Percentiles rank a stretch among this genome's conserved stretches.
phyloP scores from a whole-genome alignment of 2,329 filamentous ascomycete species.

The Aspergillus tamarii region DNA sequence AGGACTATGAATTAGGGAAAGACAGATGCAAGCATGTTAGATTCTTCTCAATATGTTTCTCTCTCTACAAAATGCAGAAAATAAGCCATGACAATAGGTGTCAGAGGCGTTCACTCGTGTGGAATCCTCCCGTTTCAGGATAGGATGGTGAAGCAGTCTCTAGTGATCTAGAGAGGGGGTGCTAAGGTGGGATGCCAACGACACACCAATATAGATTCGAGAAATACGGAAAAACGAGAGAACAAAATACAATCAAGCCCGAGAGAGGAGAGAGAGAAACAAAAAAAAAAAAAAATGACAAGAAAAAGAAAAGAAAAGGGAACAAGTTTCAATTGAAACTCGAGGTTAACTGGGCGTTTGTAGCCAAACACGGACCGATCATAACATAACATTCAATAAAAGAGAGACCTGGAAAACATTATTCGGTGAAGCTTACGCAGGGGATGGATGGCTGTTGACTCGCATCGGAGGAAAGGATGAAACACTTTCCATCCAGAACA shows the following conservation, averaged over 20 bases:
- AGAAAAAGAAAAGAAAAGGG: neutral
- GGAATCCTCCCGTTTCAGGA: slow-evolving; percentile 24
- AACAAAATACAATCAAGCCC: neutral
- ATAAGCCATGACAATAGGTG: slow-evolving; percentile 21
- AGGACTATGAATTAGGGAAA: slow-evolving; percentile 4
- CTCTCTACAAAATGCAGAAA: slow-evolving; percentile 7
- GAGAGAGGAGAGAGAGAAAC: neutral
- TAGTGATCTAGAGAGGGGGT: neutral
- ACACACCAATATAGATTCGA: neutral
- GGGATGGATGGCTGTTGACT: slow-evolving; percentile 8
- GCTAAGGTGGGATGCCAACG: neutral
- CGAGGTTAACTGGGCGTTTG: slow-evolving; percentile 6
- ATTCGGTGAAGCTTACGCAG: slow-evolving; percentile 9
- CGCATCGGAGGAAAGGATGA: slow-evolving; percentile 16
- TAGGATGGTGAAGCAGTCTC: slow-evolving; percentile 23
- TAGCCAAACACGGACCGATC: neutral
- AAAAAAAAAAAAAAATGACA: neutral
- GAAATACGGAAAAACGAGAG: neutral
- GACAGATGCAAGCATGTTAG: slow-evolving; percentile 12
- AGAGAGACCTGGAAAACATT: slow-evolving; percentile 1
- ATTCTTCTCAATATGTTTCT: slow-evolving; percentile 10
- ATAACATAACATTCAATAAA: neutral
- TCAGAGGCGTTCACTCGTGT: slow-evolving; percentile 17
- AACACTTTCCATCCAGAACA: slow-evolving; percentile 16
- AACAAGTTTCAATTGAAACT: slow-evolving; percentile 4